These are phyloP conservation scores for Amborella trichopoda DNA, from an alignment of 164 flowering plant genomes.

Conservation along the genomic window DNA sequence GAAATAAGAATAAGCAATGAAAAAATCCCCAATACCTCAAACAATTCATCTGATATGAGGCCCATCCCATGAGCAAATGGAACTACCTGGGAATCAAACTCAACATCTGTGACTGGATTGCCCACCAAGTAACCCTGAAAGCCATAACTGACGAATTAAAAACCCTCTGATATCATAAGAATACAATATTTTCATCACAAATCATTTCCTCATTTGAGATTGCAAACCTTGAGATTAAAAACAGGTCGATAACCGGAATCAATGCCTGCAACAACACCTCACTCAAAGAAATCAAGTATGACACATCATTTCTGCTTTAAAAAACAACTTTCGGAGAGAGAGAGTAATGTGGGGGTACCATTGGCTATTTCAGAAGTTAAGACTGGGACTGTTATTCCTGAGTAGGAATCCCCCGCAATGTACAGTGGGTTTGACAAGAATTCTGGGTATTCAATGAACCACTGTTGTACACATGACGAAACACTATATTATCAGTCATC, in stretches of 20 bases:
- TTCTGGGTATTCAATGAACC: slow-evolving; percentile 14
- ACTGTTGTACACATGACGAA: too few relatives aligned
- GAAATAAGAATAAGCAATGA: too few relatives aligned
- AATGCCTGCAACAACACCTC: too few relatives aligned
- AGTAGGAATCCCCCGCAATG: slow-evolving; percentile 26
- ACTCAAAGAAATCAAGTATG: too few relatives aligned
- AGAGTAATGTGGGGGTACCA: slow-evolving; percentile 10
- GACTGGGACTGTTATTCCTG: slow-evolving; percentile 19
- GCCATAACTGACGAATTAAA: too few relatives aligned
- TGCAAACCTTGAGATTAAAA: too few relatives aligned
- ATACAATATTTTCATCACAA: too few relatives aligned
- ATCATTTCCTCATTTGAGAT: too few relatives aligned
- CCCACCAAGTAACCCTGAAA: slow-evolving; percentile 43
- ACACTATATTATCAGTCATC: too few relatives aligned
- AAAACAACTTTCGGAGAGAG: not conserved
- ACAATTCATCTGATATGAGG: slow-evolving; percentile 37
- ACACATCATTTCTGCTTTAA: too few relatives aligned
- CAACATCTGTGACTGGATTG: slow-evolving; percentile 20
- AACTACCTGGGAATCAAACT: slow-evolving; percentile 11
- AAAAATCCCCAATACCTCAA: slow-evolving; percentile 36
- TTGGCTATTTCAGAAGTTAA: slow-evolving; percentile 10
- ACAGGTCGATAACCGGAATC: too few relatives aligned
- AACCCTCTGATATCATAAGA: too few relatives aligned
- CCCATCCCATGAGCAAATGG: slow-evolving; percentile 31
- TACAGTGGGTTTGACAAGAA: slow-evolving; percentile 20